Evolutionary conservation across 2,329 filamentous ascomycete genomes (phyloP).

Genomic region (Xylariaceae sp.): DNA sequence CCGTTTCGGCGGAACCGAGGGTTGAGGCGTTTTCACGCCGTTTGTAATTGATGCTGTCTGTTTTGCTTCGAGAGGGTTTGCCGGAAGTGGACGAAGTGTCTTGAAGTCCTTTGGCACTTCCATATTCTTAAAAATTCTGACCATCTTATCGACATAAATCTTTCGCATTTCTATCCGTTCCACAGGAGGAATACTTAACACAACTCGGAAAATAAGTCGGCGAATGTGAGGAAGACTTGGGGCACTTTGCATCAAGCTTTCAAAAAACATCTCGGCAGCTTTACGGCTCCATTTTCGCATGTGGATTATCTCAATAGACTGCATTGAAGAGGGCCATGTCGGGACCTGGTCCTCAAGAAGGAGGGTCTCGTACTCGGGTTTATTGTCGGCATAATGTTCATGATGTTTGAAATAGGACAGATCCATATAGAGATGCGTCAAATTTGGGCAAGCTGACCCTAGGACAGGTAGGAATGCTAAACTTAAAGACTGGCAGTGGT

Average conservation of each 20-base stretch:
- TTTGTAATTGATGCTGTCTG: slow-evolving; percentile 5
- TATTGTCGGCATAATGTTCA: slow-evolving; percentile 67
- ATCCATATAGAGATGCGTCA: slow-evolving; percentile 75
- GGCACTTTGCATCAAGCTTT: slow-evolving; percentile 75
- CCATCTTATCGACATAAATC: slow-evolving; percentile 73
- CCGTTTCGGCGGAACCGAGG: slow-evolving; percentile 17
- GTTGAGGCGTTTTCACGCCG: not conserved
- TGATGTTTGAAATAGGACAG: slow-evolving; percentile 76
- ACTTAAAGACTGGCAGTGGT: slow-evolving; percentile 79
- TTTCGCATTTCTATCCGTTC: slow-evolving; percentile 78
- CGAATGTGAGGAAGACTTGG: slow-evolving; percentile 67
- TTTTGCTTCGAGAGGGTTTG: not conserved
- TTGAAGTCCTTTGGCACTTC: slow-evolving; percentile 23
- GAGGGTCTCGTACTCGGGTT: slow-evolving; percentile 73
- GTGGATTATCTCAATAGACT: slow-evolving; percentile 73
- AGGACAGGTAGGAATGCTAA: slow-evolving; percentile 73
- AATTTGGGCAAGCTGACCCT: slow-evolving; percentile 66
- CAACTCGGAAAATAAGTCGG: slow-evolving; percentile 72
- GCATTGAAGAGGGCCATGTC: slow-evolving; percentile 75
- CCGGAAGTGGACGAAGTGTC: slow-evolving; percentile 7
- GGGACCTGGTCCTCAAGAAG: slow-evolving; percentile 68
- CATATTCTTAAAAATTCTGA: slow-evolving; percentile 58
- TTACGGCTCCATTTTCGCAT: slow-evolving; percentile 73
- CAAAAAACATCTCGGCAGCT: slow-evolving; percentile 76
- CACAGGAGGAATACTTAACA: slow-evolving; percentile 80